Percentiles rank a stretch among this genome's conserved stretches.
These are phyloP conservation scores for Coleophoma cylindrospora DNA, from an alignment of 2,329 filamentous ascomycete species.

Conservation along the genomic window DNA sequence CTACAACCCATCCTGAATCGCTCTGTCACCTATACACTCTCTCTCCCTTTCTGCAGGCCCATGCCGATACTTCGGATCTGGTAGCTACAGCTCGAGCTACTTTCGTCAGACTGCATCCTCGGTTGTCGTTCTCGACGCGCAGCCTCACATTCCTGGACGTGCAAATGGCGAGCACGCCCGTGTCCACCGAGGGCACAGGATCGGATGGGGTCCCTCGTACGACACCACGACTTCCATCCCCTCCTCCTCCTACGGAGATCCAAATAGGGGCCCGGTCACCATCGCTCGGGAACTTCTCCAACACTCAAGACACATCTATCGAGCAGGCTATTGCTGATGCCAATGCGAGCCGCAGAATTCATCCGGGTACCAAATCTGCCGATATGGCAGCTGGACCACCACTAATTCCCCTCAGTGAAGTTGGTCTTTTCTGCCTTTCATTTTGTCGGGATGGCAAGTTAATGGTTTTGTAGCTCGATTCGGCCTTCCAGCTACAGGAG, in stretches of 20 bases:
- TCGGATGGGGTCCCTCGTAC: too few relatives aligned
- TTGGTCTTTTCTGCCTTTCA: conserved; percentile 34
- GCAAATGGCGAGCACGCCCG: too few relatives aligned
- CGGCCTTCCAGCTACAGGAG: conserved; percentile 94
- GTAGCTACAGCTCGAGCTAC: neutral
- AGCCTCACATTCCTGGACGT: too few relatives aligned
- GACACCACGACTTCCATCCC: conserved; percentile 84
- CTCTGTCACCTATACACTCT: too few relatives aligned
- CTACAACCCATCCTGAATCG: too few relatives aligned
- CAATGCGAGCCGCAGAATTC: conserved; percentile 77
- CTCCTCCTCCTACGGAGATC: conserved; percentile 90
- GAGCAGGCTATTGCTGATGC: conserved; percentile 63
- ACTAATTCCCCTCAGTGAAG: conserved; percentile 78
- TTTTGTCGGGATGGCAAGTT: conserved; percentile 8
- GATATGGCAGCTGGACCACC: conserved; percentile 94
- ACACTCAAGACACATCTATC: conserved; percentile 47
- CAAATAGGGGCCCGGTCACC: conserved; percentile 82
- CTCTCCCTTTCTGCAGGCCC: neutral
- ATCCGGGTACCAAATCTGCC: conserved; percentile 83
- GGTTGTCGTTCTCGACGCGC: neutral
- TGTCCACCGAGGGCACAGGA: too few relatives aligned
- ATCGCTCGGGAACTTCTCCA: conserved; percentile 52
- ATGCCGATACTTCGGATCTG: neutral
- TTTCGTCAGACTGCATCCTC: neutral
- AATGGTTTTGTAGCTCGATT: conserved; percentile 67